Evolutionary conservation across 306 rosid species (phyloP).

Genomic region (Alnus rubra): DNA sequence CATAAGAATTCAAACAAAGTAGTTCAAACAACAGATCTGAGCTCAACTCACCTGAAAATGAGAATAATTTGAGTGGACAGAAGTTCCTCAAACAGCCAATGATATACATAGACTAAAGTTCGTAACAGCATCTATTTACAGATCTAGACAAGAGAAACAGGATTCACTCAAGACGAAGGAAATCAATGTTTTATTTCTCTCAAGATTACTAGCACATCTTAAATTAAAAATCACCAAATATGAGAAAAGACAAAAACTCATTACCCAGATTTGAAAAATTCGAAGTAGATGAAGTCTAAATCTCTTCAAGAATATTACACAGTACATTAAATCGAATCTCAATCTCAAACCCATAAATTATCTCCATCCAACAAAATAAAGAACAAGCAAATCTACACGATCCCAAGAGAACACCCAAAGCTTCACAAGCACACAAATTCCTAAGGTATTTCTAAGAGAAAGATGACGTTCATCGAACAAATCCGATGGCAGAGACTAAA

Average conservation of each 20-base stretch:
- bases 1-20: background rate
- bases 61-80: background rate
- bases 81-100: background rate
- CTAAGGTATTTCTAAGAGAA: background rate
- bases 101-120: background rate
- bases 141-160: conserved; percentile 5
- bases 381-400: background rate
- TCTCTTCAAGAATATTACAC: background rate
- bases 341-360: background rate
- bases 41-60: background rate
- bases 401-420: background rate
- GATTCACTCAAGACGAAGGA: background rate
- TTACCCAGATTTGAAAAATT: background rate
- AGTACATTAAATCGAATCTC: background rate
- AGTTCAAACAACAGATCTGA: background rate
- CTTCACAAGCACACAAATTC: conserved; percentile 32
- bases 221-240: background rate
- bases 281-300: background rate
- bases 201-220: background rate
- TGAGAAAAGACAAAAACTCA: background rate
- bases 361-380: background rate
- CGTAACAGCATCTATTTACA: background rate
- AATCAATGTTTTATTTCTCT: background rate
- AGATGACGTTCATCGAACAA: background rate
- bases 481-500: conserved; percentile 20